phyloP scores from a whole-genome alignment of 2,329 filamentous ascomycete species.

The Trichoderma arundinaceum region DNA sequence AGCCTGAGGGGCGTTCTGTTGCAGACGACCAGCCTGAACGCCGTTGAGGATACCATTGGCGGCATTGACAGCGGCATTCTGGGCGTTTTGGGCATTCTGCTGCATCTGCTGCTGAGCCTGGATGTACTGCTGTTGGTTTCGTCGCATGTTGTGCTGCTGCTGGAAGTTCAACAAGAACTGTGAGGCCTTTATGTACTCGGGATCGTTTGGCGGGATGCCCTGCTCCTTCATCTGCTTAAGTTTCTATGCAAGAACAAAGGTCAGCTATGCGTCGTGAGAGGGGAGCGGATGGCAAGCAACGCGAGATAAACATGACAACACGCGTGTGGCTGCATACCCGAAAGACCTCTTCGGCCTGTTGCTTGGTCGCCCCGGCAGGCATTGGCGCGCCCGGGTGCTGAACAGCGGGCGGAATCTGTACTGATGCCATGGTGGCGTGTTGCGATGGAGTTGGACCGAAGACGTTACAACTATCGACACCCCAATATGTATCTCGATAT shows the following conservation, averaged over 20 bases:
- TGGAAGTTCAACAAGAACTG: conserved; percentile 76
- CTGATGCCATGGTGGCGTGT: conserved; percentile 72
- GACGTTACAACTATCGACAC: conserved; percentile 34
- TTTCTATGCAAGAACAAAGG: conserved; percentile 62
- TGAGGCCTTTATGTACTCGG: conserved; percentile 83
- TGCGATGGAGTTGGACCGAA: conserved; percentile 32
- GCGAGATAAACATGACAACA: conserved; percentile 11
- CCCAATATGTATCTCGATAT: conserved; percentile 37
- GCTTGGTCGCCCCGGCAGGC: conserved; percentile 71
- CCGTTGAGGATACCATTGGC: conserved; percentile 63
- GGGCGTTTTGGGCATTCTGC: conserved; percentile 50
- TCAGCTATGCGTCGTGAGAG: background rate
- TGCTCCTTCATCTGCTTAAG: conserved; percentile 87
- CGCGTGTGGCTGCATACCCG: conserved; percentile 55
- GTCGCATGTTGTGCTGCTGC: conserved; percentile 64
- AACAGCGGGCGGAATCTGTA: conserved; percentile 73
- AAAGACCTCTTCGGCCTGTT: conserved; percentile 77
- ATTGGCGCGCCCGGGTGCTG: conserved; percentile 68
- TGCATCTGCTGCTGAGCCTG: conserved; percentile 48
- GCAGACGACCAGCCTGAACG: conserved; percentile 48
- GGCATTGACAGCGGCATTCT: conserved; percentile 56
- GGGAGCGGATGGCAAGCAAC: background rate
- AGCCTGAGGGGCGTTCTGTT: conserved; percentile 45
- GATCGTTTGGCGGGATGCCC: conserved; percentile 80
- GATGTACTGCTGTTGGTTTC: conserved; percentile 52